Evolutionary conservation across 495 filamentous ascomycete genomes (phyloP).

Genomic region (Penicillium coprophilum): DNA sequence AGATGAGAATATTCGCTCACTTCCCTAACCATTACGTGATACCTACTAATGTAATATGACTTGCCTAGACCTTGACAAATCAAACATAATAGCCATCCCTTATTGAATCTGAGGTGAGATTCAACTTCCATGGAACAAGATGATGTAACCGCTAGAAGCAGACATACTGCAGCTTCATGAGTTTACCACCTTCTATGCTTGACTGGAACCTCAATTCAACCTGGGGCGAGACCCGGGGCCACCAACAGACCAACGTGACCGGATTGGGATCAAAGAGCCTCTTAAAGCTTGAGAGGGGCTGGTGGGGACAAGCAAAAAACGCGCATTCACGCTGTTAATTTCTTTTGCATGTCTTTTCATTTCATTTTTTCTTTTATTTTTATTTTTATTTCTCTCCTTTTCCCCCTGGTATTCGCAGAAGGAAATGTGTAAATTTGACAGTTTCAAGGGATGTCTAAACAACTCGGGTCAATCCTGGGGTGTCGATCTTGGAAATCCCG

Average conservation of each 20-base stretch:
- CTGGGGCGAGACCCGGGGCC: background rate
- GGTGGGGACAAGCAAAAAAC: slow-evolving; percentile 1
- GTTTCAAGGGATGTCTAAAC: background rate
- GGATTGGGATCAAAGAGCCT: slow-evolving; percentile 5
- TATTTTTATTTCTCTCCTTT: background rate
- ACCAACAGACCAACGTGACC: background rate
- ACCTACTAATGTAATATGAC: no score
- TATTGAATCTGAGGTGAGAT: no score
- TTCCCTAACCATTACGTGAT: no score
- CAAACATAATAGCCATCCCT: no score
- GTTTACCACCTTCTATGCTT: no score
- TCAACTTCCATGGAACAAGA: no score
- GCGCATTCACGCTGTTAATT: background rate
- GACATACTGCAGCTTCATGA: no score
- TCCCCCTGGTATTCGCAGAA: background rate
- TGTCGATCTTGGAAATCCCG: slow-evolving; percentile 1
- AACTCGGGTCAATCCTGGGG: background rate
- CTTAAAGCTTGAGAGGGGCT: background rate
- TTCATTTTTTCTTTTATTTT: background rate
- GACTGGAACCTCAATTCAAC: no score
- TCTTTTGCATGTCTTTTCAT: background rate
- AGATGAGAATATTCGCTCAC: no score
- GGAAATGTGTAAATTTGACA: background rate
- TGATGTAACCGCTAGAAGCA: no score
- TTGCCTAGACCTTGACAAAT: no score